These are phyloP conservation scores for Verticillium longisporum DNA, from an alignment of 2,329 filamentous ascomycete genomes.

Conservation along the genomic window DNA sequence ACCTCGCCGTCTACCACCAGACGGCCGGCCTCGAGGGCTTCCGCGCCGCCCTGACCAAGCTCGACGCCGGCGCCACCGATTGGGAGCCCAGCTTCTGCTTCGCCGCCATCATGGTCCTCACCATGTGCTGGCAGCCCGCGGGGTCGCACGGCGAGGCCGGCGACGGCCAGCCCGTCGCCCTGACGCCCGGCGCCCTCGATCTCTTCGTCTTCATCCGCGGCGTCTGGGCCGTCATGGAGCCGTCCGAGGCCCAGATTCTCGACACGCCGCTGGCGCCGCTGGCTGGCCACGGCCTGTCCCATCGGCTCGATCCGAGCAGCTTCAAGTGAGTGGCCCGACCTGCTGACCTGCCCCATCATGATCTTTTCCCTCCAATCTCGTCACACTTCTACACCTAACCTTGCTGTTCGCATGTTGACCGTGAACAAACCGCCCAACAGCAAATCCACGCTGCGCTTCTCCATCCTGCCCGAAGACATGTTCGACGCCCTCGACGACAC, in stretches of 20 bases:
- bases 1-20: conserved; percentile 20
- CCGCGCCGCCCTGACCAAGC: conserved; percentile 13
- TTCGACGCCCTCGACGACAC: conserved; percentile 3
- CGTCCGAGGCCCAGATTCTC: background rate
- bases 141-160: background rate
- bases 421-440: background rate
- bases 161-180: background rate
- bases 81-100: conserved; percentile 31
- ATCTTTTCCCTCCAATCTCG: background rate
- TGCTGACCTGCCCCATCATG: too few species aligned
- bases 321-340: background rate
- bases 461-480: background rate
- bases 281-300: background rate
- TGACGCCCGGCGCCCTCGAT: background rate
- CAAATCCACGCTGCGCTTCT: background rate
- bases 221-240: background rate
- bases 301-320: background rate
- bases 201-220: conserved; percentile 7
- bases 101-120: conserved; percentile 28
- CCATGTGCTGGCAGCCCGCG: conserved; percentile 8
- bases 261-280: conserved; percentile 1
- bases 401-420: background rate
- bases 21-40: conserved; percentile 21
- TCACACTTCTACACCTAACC: background rate
- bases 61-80: conserved; percentile 8